Conservation (phyloP, 768 basidiomycete genomes). For the Fomitopsis serialis region DNA sequence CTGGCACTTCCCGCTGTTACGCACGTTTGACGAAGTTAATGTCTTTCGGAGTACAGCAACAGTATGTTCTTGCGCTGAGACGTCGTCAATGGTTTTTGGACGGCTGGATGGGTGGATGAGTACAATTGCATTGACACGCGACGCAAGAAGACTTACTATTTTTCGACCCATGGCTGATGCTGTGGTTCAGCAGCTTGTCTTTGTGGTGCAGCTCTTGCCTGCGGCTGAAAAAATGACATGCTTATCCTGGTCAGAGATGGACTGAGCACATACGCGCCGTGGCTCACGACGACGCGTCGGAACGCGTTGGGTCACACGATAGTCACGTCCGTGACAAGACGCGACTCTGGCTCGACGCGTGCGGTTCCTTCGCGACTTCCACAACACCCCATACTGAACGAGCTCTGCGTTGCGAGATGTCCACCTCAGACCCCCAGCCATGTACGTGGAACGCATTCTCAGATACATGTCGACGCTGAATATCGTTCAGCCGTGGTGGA, state of each 20-base stretch:
- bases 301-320: slow-evolving; percentile 26
- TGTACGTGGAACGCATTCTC: slow-evolving; percentile 20
- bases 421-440: slow-evolving; percentile 29
- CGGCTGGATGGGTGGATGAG: slow-evolving; percentile 46
- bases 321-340: slow-evolving; percentile 26
- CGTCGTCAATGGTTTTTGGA: slow-evolving; percentile 96
- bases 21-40: slow-evolving; percentile 86
- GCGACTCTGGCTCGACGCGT: slow-evolving; percentile 10
- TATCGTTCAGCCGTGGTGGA: background rate
- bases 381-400: background rate
- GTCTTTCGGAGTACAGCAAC: slow-evolving; percentile 90
- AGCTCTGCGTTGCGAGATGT: slow-evolving; percentile 28
- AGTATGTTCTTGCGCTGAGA: slow-evolving; percentile 96
- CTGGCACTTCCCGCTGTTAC: background rate
- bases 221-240: slow-evolving; percentile 63
- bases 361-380: slow-evolving; percentile 12
- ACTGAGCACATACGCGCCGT: too few species aligned
- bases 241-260: slow-evolving; percentile 4
- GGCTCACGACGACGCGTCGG: slow-evolving; percentile 26
- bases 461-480: background rate
- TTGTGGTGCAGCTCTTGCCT: slow-evolving; percentile 22
- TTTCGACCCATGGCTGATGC: slow-evolving; percentile 95
- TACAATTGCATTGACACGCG: background rate
- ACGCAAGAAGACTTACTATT: slow-evolving; percentile 64
- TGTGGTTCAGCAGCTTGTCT: slow-evolving; percentile 42